Base-by-base conservation (phyloP, 257 asterid genomes). In the Ehretia macrophylla region DNA sequence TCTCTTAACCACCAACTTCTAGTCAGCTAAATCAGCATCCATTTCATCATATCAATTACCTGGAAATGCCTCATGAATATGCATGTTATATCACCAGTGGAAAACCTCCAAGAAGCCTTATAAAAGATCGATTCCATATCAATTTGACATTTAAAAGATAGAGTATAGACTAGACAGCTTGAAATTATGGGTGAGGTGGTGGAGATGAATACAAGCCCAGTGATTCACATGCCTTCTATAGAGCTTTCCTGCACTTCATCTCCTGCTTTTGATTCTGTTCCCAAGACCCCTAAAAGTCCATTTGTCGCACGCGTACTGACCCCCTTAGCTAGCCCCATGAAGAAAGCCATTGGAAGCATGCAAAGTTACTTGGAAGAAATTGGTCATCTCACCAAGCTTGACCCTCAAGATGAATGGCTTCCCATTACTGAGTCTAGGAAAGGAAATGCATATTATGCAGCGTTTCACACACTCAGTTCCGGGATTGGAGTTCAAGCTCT, bases 401-500 rank as follows among this genome's bases (percentile, higher is more conserved):
- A 81, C 35, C 90, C 82, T 21, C 96, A 83, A 71, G 96, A 88
- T 58, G 74, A 81, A 40, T 88, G 96, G 96, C 93, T 88, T 57
- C 96, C 95, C 10, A 88, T 88, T 39, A 88, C 96, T 0, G 96
- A 88, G 67, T 88, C 96, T 8, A 69, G 93, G 11, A 88, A 82
- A n/a, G 96, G 96, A 27, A 88, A 88, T 42, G 85, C 88, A 0
- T 88, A 80, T 32, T 88, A 88, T 59, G 92, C 95, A 9, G 95
- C 96, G 32, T 88, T 88, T 72, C 96, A 88, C 67, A 79, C 92
- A 3, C 86, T 88, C 42, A 62, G 82, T 72, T 88, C 96, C 8
- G 95, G 96, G 14, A 80, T 88, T 20, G 96, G 96, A 18, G 80
- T 85, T 42, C 96, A 88, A 62, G 84, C 90, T 52, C 93, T 85